A percentile compares a stretch with the other conserved stretches of the same genome.
These are phyloP conservation scores for Dioscorea dumetorum DNA, from an alignment of 106 monocot genomes.

Conservation along the genomic window DNA sequence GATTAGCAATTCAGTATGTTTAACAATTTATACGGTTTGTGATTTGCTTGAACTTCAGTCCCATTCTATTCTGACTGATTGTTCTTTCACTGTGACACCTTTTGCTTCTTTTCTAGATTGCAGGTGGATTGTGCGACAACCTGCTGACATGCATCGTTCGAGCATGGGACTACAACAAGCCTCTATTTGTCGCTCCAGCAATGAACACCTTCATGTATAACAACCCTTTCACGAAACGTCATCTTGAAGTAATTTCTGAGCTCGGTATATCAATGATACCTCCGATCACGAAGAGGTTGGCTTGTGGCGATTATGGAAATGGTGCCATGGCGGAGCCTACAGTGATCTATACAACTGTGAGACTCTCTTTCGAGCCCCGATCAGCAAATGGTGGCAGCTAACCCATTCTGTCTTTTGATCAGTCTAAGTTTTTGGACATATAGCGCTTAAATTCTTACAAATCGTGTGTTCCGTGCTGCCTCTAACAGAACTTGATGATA, in stretches of 20 bases:
- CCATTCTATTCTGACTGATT: background rate
- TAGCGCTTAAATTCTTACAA: too few species aligned
- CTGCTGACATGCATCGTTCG: constrained; percentile 82
- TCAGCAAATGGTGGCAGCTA: constrained; percentile 3
- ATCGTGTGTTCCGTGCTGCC: too few species aligned
- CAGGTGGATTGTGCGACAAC: constrained; percentile 91
- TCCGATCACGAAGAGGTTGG: constrained; percentile 73
- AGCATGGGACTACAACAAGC: constrained; percentile 93
- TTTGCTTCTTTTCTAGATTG: constrained; percentile 49
- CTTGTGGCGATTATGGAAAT: constrained; percentile 91
- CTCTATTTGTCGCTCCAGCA: constrained; percentile 83
- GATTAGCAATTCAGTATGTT: background rate
- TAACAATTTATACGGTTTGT: background rate
- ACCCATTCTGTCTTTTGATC: background rate
- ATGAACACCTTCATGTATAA: constrained; percentile 99
- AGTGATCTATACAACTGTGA: constrained; percentile 42
- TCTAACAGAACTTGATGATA: too few species aligned
- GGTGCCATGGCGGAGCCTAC: constrained; percentile 99
- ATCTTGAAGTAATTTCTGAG: constrained; percentile 39
- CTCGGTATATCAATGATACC: constrained; percentile 63
- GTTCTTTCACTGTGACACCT: background rate
- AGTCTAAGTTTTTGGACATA: too few species aligned
- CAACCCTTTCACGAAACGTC: constrained; percentile 75
- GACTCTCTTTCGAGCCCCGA: constrained; percentile 21
- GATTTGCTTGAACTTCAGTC: background rate